A percentile compares a stretch with the other conserved stretches of the same genome.
These are phyloP conservation scores for Asterella californica DNA, from an alignment of 225 moss, liverwort and hornwort species.

Conservation along the genomic window DNA sequence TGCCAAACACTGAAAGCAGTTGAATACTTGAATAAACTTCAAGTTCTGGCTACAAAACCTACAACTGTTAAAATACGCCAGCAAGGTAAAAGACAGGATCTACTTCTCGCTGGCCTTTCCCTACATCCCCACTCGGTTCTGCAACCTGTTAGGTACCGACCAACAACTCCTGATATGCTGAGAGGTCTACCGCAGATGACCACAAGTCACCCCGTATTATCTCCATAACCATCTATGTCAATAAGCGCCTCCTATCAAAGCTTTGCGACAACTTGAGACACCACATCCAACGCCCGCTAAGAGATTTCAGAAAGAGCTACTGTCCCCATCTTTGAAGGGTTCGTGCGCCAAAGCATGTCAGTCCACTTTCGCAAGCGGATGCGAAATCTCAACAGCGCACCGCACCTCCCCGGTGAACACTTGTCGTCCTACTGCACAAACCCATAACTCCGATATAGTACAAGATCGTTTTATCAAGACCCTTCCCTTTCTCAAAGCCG, in stretches of 20 bases:
- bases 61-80: not conserved
- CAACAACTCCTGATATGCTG: conserved; percentile 15
- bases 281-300: conserved; percentile 1
- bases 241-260: not conserved
- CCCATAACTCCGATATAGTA: not conserved
- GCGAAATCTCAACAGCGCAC: not conserved
- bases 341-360: not conserved
- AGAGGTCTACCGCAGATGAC: conserved; percentile 15
- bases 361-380: not conserved
- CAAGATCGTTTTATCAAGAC: not conserved
- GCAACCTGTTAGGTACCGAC: conserved; percentile 19
- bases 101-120: not conserved
- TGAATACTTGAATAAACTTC: not conserved
- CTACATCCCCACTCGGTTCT: not conserved
- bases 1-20: not conserved
- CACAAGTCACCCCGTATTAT: conserved; percentile 9
- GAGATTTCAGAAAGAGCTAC: conserved; percentile 7
- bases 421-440: not conserved
- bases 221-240: conserved; percentile 17
- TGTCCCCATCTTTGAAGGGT: conserved; percentile 7
- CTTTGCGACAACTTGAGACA: not conserved
- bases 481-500: not conserved
- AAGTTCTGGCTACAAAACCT: conserved; percentile 1
- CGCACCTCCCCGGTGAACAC: not conserved
- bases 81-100: conserved; percentile 1